Evolutionary conservation across 164 flowering plant genomes (phyloP).

Genomic region (Taxillus chinensis): DNA sequence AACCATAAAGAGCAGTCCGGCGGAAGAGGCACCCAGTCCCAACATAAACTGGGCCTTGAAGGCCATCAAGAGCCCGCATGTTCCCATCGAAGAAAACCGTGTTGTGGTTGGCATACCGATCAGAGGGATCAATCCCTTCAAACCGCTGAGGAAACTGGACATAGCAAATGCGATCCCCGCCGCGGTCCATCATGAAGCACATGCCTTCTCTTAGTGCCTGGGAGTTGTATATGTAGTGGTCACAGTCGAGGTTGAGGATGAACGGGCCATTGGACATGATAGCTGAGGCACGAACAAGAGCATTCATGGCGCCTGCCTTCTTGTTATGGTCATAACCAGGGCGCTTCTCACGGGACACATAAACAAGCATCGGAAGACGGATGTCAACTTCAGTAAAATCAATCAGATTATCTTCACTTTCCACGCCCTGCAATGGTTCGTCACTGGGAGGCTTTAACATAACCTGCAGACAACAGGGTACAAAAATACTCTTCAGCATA

Average conservation of each 20-base stretch:
- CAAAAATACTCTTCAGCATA: too few species aligned
- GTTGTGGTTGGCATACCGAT: constrained; percentile 86
- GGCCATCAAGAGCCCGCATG: constrained; percentile 88
- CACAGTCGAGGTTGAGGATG: constrained; percentile 82
- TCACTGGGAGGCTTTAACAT: constrained; percentile 83
- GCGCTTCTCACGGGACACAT: constrained; percentile 80
- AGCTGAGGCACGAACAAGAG: constrained; percentile 83
- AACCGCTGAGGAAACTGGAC: constrained; percentile 89
- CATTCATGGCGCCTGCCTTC: constrained; percentile 95
- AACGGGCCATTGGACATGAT: constrained; percentile 92
- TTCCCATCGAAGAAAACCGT: constrained; percentile 87
- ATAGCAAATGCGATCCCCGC: constrained; percentile 66
- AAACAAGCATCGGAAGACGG: constrained; percentile 79
- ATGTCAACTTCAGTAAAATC: constrained; percentile 59
- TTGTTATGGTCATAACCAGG: constrained; percentile 95
- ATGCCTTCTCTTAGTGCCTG: constrained; percentile 77
- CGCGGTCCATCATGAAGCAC: constrained; percentile 94
- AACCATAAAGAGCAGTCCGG: constrained; percentile 74
- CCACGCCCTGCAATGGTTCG: constrained; percentile 43
- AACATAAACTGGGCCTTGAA: constrained; percentile 90
- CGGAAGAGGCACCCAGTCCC: constrained; percentile 96
- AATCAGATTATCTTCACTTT: constrained; percentile 25
- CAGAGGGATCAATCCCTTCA: constrained; percentile 86
- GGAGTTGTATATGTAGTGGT: constrained; percentile 79
- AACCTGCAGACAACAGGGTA: constrained; percentile 29